These are phyloP conservation scores for Turnera subulata DNA, from an alignment of 345 rosid genomes.

Conservation along the genomic window DNA sequence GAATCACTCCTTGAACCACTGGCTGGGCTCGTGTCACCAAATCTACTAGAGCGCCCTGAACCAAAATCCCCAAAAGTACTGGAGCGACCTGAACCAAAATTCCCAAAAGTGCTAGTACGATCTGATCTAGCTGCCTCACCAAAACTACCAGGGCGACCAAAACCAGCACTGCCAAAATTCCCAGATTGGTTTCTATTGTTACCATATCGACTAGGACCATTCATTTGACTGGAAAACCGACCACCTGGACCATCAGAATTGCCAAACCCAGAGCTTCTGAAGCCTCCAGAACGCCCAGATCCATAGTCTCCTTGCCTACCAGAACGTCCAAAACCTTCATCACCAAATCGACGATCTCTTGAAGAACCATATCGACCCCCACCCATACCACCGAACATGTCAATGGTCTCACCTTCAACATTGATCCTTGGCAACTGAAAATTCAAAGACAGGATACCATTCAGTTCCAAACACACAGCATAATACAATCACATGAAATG, in stretches of 20 bases:
- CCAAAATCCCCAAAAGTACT: conserved; percentile 26
- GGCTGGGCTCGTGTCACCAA: conserved; percentile 17
- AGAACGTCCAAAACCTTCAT: conserved; percentile 38
- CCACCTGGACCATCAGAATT: conserved; percentile 13
- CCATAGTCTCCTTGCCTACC: conserved; percentile 38
- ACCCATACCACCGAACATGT: conserved; percentile 41
- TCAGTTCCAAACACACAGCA: background rate
- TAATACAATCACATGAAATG: no score
- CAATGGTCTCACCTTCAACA: conserved; percentile 44
- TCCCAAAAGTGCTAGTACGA: conserved; percentile 42
- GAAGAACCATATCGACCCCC: conserved; percentile 32
- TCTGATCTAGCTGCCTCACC: conserved; percentile 33
- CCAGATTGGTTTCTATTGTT: conserved; percentile 16
- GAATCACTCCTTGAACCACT: background rate
- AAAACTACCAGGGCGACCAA: conserved; percentile 32
- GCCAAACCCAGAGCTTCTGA: conserved; percentile 22
- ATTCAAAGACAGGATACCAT: conserved; percentile 4
- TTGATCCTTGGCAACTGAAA: conserved; percentile 67
- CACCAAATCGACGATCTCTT: conserved; percentile 47
- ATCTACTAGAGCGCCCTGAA: conserved; percentile 34
- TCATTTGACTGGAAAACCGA: conserved; percentile 12
- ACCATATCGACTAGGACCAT: conserved; percentile 14
- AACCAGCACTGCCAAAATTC: conserved; percentile 32
- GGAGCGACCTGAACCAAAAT: conserved; percentile 26
- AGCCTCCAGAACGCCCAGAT: conserved; percentile 31